These are phyloP conservation scores for Xanthoceras sorbifolium DNA, from an alignment of 345 rosid genomes.

Conservation along the genomic window DNA sequence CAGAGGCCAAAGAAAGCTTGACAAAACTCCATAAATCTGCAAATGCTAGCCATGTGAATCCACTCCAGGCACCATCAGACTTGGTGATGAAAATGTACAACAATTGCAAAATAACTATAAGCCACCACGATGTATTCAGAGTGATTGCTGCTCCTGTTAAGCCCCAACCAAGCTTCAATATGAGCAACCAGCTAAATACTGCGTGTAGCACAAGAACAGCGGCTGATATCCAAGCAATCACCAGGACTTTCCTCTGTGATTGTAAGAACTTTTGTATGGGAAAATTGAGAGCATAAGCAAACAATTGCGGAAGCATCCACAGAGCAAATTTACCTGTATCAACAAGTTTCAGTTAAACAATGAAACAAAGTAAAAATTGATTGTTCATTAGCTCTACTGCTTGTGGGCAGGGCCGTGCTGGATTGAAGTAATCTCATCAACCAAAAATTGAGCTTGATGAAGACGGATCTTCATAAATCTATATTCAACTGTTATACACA, in stretches of 20 bases:
- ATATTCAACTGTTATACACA: neutral
- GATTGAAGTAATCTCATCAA: too few relatives aligned
- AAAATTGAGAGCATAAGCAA: conserved; percentile 84
- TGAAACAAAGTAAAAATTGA: neutral
- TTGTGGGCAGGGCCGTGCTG: too few relatives aligned
- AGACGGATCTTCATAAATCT: too few relatives aligned
- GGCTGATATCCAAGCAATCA: conserved; percentile 78
- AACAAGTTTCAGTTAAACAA: neutral
- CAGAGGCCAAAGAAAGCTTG: conserved; percentile 89
- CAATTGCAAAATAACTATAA: conserved; percentile 63
- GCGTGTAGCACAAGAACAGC: conserved; percentile 59
- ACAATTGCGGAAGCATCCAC: conserved; percentile 89
- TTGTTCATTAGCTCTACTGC: too few relatives aligned
- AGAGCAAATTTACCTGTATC: conserved; percentile 76
- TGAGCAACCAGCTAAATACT: conserved; percentile 76
- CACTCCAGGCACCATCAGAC: conserved; percentile 94
- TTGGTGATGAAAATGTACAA: conserved; percentile 77
- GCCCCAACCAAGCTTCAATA: conserved; percentile 76
- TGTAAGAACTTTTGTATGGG: conserved; percentile 90
- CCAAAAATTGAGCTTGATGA: too few relatives aligned
- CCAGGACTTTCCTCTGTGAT: conserved; percentile 82
- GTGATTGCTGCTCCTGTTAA: conserved; percentile 83
- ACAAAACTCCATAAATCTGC: conserved; percentile 70
- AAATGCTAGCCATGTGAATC: conserved; percentile 88
- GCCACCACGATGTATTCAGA: conserved; percentile 89